A percentile compares a stretch with the other conserved stretches of the same genome.
These are phyloP conservation scores for Achlya hypogyna DNA, from an alignment of 352 stramenopile species.

Conservation along the genomic window DNA sequence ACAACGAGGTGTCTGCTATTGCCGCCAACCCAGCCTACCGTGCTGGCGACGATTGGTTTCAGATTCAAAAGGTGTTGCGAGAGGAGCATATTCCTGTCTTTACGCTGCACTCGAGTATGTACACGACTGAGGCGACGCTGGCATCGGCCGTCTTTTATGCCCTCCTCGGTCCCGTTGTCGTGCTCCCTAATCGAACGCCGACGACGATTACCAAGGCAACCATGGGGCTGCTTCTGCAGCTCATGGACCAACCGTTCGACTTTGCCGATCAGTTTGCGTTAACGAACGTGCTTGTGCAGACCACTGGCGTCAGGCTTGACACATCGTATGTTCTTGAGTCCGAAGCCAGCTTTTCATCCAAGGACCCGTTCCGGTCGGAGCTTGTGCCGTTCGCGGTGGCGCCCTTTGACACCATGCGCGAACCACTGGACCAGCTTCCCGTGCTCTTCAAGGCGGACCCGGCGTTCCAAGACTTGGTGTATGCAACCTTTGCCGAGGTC, in stretches of 20 bases:
- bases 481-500: not conserved
- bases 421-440: not conserved
- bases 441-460: not conserved
- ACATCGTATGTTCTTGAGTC: not conserved
- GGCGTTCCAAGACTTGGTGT: conserved; percentile 1
- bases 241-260: conserved; percentile 16
- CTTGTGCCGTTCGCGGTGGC: not conserved
- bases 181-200: not conserved
- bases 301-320: not conserved
- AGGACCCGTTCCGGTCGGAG: not conserved
- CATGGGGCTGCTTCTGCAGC: conserved; percentile 9
- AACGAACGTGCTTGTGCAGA: not conserved
- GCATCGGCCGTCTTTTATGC: conserved; percentile 8
- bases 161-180: conserved; percentile 1
- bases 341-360: not conserved
- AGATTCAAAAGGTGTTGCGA: not conserved
- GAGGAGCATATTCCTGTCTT: conserved; percentile 1
- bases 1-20: not conserved
- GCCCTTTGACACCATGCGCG: not conserved
- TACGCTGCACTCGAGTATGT: conserved; percentile 5
- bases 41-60: conserved; percentile 10
- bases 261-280: conserved; percentile 7
- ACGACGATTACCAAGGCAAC: conserved; percentile 16
- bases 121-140: not conserved
- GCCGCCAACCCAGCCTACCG: not conserved